phyloP scores from a whole-genome alignment of 2,329 filamentous ascomycete genomes.

The Blumeriella jaapii region DNA sequence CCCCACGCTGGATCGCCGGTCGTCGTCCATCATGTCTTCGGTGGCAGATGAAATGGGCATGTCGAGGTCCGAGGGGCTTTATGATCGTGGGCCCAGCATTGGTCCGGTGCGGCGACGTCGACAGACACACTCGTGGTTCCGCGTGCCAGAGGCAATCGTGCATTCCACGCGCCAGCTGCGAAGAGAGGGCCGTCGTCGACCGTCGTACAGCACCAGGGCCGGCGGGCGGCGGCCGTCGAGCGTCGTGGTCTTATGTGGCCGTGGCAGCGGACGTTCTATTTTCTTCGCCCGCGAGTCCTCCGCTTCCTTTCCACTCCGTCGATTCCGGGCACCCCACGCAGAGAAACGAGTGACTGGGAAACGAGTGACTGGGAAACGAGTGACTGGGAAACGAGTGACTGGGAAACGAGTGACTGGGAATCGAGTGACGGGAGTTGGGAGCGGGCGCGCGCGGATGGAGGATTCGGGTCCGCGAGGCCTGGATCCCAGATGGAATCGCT shows the following conservation, averaged over 20 bases:
- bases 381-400: no score
- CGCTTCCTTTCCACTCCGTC: not conserved
- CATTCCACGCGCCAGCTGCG: not conserved
- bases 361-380: no score
- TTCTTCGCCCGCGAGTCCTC: not conserved
- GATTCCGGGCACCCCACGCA: constrained; percentile 10
- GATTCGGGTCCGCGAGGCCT: no score
- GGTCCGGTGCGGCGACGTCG: constrained; percentile 13
- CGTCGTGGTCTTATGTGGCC: no score
- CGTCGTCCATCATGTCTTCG: constrained; percentile 7
- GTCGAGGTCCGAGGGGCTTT: constrained; percentile 9
- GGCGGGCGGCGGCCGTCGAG: no score
- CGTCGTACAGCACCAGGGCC: no score
- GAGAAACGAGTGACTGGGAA: constrained; percentile 24
- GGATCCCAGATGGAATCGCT: no score
- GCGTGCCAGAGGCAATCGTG: not conserved
- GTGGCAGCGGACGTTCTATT: not conserved
- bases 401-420: no score
- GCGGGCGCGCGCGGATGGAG: no score
- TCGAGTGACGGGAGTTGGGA: no score
- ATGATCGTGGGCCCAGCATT: constrained; percentile 26
- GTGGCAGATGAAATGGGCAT: not conserved
- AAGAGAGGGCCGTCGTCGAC: no score
- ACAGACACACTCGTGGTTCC: constrained; percentile 14
- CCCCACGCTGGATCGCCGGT: not conserved